phyloP scores from a whole-genome alignment of 768 basidiomycete species.

The Rhodotorula graminis region DNA sequence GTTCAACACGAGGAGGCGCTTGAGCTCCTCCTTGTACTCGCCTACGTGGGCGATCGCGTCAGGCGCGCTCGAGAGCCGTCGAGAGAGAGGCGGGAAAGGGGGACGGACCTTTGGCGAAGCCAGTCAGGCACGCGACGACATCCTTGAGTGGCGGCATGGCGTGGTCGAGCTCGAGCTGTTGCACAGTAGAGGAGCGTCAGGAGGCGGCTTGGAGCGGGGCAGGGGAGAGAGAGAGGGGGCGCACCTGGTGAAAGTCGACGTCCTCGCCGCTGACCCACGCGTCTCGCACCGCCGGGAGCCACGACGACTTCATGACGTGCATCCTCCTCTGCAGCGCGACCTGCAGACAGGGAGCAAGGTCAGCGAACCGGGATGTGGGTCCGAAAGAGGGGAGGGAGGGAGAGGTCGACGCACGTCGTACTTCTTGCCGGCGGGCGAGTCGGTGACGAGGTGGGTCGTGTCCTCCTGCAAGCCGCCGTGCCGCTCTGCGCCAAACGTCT shows the following conservation, averaged over 20 bases:
- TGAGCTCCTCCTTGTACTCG: slow-evolving; percentile 15
- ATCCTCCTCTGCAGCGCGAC: slow-evolving; percentile 10
- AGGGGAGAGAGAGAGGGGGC: background rate
- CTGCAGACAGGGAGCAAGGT: background rate
- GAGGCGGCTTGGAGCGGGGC: background rate
- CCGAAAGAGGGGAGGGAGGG: background rate
- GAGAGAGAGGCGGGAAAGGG: background rate
- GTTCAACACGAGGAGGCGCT: background rate
- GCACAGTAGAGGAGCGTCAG: background rate
- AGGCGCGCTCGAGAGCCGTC: background rate
- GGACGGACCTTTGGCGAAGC: slow-evolving; percentile 16
- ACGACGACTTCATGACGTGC: slow-evolving; percentile 17
- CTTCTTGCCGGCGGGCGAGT: slow-evolving; percentile 1
- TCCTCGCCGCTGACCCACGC: slow-evolving; percentile 19
- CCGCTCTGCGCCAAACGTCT: slow-evolving; percentile 17
- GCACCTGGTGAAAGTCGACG: slow-evolving; percentile 20
- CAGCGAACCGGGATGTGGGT: background rate
- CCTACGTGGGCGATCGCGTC: background rate
- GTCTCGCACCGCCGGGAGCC: slow-evolving; percentile 18
- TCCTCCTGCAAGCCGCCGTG: slow-evolving; percentile 14
- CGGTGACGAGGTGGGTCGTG: slow-evolving; percentile 31
- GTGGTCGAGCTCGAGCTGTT: slow-evolving; percentile 20
- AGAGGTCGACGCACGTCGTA: slow-evolving; percentile 18
- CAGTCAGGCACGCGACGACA: slow-evolving; percentile 5
- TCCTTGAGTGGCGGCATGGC: background rate